A percentile compares a stretch with the other conserved stretches of the same genome.
These are phyloP conservation scores for Xerocomus cyaneibrunnescens DNA, from an alignment of 1,284 basidiomycete species.

Conservation along the genomic window DNA sequence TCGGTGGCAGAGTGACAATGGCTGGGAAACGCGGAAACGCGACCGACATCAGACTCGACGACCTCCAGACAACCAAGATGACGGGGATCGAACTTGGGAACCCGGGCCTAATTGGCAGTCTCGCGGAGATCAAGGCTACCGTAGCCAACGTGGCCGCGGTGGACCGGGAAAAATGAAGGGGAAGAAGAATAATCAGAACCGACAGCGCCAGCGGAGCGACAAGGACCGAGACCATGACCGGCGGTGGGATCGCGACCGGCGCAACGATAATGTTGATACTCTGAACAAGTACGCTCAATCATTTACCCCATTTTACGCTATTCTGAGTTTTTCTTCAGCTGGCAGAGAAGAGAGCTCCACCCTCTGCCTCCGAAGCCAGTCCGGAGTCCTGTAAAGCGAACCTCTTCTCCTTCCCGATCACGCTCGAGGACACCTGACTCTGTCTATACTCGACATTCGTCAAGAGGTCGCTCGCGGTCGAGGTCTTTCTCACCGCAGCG, in stretches of 20 bases:
- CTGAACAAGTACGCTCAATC: conserved; percentile 62
- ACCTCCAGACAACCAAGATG: conserved; percentile 31
- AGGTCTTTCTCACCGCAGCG: conserved; percentile 57
- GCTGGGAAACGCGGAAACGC: conserved; percentile 40
- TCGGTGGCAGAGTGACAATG: conserved; percentile 40
- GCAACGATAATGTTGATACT: conserved; percentile 54
- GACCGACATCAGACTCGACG: conserved; percentile 34
- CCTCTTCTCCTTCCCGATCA: conserved; percentile 50
- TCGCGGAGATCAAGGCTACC: conserved; percentile 38
- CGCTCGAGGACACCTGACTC: conserved; percentile 64
- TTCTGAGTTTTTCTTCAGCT: conserved; percentile 37
- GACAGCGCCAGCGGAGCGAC: conserved; percentile 56
- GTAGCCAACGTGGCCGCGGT: conserved; percentile 41
- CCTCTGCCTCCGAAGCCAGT: conserved; percentile 38
- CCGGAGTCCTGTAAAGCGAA: conserved; percentile 34
- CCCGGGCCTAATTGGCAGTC: conserved; percentile 60
- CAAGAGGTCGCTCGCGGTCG: conserved; percentile 62
- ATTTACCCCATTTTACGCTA: neutral
- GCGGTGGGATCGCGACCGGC: conserved; percentile 57
- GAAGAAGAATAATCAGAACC: conserved; percentile 41
- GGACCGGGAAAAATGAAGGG: conserved; percentile 37
- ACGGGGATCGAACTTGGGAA: conserved; percentile 60
- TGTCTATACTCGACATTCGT: conserved; percentile 61
- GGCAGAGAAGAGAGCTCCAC: conserved; percentile 49
- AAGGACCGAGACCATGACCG: conserved; percentile 39